Evolutionary conservation across 768 basidiomycete species (phyloP), one percentile per base, ranked within the genome.

Genomic region (Solioccasus polychromus): DNA sequence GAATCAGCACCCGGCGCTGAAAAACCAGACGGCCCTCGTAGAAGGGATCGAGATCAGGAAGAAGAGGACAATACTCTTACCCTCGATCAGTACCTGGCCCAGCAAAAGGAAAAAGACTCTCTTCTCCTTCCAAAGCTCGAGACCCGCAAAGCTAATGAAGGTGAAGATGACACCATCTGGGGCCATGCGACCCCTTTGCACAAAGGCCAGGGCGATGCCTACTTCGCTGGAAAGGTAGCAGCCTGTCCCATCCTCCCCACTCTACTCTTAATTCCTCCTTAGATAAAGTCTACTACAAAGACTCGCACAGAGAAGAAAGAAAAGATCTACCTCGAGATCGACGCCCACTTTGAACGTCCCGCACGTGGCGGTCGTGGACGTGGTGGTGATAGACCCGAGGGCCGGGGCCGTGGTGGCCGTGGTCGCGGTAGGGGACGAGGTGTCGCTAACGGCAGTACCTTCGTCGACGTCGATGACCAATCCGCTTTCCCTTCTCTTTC

Each of bases 51-150:
- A 15, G 84, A 88, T 60, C 72, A 68, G 17, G 92, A 93, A 56
- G 91, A 93, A 62, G 89, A 92, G 65, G 92, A 94, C 68, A 90
- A 92, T 70, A 92, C 90, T 35, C 79, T 96, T 60, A 94, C 94
- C 32, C 78, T 93, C 62, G 94, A 96, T 40, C 86, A 97, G 65
- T 98, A 93, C 73, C 75, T 88, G 50, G 87, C 91, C 55, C 82
- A 91, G 69, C 74, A 86, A 67, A 82, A 79, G 66, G 83, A 84
- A 52, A 77, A 75, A 61, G 77, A 78, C 1, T 60, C 59, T 20
- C 52, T 74, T 35, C 60, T 67, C 59, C 67, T 92, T 36, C 88
- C 87, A 60, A 90, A 92, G 71, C 78, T 92, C 62, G 91, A 93
- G 66, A 68, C 67, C 30, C 71, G 78, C 47, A 79, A 84, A 68